Evolutionary conservation across 148 eudicot species (phyloP).

Genomic region (Silene uniflora): DNA sequence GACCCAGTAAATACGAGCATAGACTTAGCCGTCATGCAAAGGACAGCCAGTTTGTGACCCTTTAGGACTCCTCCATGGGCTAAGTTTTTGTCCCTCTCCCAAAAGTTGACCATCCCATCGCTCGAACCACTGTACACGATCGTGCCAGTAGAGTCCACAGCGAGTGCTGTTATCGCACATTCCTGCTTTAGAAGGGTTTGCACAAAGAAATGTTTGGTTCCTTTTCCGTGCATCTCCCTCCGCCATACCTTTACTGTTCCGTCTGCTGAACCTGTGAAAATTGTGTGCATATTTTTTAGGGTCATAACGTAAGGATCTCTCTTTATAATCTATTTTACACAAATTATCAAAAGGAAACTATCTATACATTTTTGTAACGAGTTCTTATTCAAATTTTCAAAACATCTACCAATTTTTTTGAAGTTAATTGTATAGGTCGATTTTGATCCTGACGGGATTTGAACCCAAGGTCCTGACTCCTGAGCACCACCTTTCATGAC

Average conservation of each 20-base stretch:
- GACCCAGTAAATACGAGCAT: constrained; percentile 64
- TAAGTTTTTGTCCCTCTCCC: constrained; percentile 48
- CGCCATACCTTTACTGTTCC: constrained; percentile 72
- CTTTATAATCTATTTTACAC: too few species aligned
- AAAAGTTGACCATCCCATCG: constrained; percentile 54
- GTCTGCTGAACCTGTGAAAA: constrained; percentile 64
- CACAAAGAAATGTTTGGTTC: constrained; percentile 31
- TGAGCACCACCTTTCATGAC: too few species aligned
- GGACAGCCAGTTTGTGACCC: constrained; percentile 66
- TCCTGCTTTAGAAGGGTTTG: constrained; percentile 56
- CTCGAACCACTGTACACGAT: constrained; percentile 59
- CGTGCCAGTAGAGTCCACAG: constrained; percentile 39
- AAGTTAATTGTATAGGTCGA: neutral
- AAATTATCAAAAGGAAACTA: too few species aligned
- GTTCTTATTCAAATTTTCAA: too few species aligned
- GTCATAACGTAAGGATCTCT: neutral
- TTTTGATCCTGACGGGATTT: too few species aligned
- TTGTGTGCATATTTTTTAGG: neutral
- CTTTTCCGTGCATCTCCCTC: constrained; percentile 45
- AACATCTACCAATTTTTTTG: too few species aligned
- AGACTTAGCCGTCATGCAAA: constrained; percentile 48
- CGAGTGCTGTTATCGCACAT: constrained; percentile 65
- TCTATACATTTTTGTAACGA: too few species aligned
- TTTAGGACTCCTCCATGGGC: constrained; percentile 55
- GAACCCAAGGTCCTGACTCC: too few species aligned